These are phyloP conservation scores for Arachis monticola DNA, from an alignment of 331 rosid genomes.

Conservation along the genomic window DNA sequence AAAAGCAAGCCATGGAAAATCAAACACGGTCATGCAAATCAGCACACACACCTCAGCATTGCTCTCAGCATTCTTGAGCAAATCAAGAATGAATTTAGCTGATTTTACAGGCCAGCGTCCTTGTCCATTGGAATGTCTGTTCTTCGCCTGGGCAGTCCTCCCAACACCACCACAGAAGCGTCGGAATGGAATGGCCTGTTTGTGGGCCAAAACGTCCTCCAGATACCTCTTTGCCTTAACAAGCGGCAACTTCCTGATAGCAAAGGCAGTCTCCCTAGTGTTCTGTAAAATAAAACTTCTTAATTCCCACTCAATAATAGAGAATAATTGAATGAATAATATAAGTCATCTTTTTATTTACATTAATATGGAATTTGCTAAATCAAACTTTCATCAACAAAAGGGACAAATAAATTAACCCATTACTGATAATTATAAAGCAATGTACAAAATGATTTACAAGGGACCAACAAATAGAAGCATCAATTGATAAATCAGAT, in stretches of 20 bases:
- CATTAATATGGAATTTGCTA: too few species aligned
- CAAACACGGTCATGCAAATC: not conserved
- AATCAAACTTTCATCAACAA: not conserved
- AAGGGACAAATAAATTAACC: not conserved
- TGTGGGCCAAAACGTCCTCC: constrained; percentile 95
- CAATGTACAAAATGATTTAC: too few species aligned
- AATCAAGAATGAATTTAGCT: constrained; percentile 78
- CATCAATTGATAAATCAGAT: too few species aligned
- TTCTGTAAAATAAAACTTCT: constrained; percentile 48
- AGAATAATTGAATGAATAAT: not conserved
- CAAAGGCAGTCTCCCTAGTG: constrained; percentile 87
- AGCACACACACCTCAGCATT: constrained; percentile 73
- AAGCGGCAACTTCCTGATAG: constrained; percentile 82
- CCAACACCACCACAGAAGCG: constrained; percentile 97
- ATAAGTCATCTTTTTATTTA: not conserved
- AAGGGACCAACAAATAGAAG: too few species aligned
- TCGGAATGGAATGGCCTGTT: constrained; percentile 94
- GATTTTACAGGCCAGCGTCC: constrained; percentile 98
- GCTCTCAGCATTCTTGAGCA: constrained; percentile 98
- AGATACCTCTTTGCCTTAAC: constrained; percentile 84
- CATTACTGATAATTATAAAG: too few species aligned
- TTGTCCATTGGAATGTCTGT: constrained; percentile 92
- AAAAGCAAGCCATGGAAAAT: not conserved
- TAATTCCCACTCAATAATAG: not conserved
- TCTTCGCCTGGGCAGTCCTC: constrained; percentile 95